Base-by-base conservation (phyloP, 768 basidiomycete genomes). In the Chalciporus piperatus region DNA sequence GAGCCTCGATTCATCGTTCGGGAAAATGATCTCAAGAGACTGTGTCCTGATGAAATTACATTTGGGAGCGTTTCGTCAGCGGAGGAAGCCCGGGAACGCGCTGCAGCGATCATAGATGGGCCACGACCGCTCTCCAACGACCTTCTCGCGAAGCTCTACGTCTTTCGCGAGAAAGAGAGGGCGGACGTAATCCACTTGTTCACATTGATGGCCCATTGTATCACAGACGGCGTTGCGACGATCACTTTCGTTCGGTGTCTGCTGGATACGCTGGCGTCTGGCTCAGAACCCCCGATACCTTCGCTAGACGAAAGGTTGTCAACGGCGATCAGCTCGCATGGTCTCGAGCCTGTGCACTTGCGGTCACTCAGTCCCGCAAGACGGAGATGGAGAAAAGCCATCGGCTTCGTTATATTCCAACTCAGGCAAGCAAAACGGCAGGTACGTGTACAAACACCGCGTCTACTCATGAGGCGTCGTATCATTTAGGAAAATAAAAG, bases 181-280 rank as follows among this genome's bases (percentile, higher is more conserved):
- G 45, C 64, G 2, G 65, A 68, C 16, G 61, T 51, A 6, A 65
- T 75, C 43, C 77, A 83, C 54, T 37, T 81, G 41, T 45, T 80
- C 22, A 58, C 79, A 19, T 59, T 74, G 37, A 63, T 73, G 14
- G 72, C 80, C 1, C 82, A 85, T 59, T 65, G 67, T 43, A 75
- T 83, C 39, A 72, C 76, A 0, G 82, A 84, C 58, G 79, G 76
- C 16, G 72, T 72, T 40, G 68, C 75, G 11, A 76, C 73, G 51
- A 51, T 57, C 8, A 74, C 72, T 1, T 54, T 82, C 12, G 41
- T 74, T 46, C 74, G 74, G 47, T 70, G 70, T 17, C 76, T 84
- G 47, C 57, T 83, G 42, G 71, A 81, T 27, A 63, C 70, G 3
- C 66, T 84, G 22, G 47, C 47, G 28, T 12, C 41, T 4, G 46